Conservation (phyloP, 2,329 filamentous ascomycete species). For the Pseudogymnoascus sp. region DNA sequence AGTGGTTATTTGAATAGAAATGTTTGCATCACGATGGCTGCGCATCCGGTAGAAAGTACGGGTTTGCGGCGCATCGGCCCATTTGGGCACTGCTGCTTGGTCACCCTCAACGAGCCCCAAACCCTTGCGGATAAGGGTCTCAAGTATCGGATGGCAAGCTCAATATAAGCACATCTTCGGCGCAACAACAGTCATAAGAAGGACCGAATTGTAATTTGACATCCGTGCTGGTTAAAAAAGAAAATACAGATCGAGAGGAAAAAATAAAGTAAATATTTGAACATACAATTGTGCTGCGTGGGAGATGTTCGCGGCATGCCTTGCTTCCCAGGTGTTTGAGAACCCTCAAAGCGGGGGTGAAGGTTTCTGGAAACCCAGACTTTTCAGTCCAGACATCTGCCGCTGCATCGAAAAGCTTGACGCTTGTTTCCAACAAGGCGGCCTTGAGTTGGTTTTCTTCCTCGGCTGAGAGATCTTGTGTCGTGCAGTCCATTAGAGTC, state of each 20-base stretch:
- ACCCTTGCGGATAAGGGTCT: constrained; percentile 11
- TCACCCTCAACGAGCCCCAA: constrained; percentile 12
- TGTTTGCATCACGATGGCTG: constrained; percentile 11
- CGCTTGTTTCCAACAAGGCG: constrained; percentile 52
- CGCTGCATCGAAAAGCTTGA: constrained; percentile 57
- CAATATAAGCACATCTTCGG: constrained; percentile 97
- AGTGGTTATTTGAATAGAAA: constrained; percentile 27
- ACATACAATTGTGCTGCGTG: constrained; percentile 28
- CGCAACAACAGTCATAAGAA: constrained; percentile 82
- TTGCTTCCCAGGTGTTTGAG: constrained; percentile 53
- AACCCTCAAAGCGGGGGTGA: constrained; percentile 52
- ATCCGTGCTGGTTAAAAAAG: constrained; percentile 65
- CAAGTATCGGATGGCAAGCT: constrained; percentile 28
- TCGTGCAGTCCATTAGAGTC: constrained; percentile 48
- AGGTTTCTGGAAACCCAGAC: constrained; percentile 69
- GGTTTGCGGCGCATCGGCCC: neutral
- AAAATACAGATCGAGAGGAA: neutral
- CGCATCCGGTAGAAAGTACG: neutral
- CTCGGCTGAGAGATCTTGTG: constrained; percentile 19
- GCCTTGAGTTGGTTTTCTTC: constrained; percentile 38
- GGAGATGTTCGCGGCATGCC: constrained; percentile 42
- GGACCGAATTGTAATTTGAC: constrained; percentile 98
- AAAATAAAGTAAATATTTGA: neutral
- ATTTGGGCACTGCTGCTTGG: constrained; percentile 11
- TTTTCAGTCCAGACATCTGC: constrained; percentile 66